Percentiles rank a stretch among this genome's conserved stretches.
Evolutionary conservation across 116 monocot genomes (phyloP).

Genomic region (Cymodocea nodosa): DNA sequence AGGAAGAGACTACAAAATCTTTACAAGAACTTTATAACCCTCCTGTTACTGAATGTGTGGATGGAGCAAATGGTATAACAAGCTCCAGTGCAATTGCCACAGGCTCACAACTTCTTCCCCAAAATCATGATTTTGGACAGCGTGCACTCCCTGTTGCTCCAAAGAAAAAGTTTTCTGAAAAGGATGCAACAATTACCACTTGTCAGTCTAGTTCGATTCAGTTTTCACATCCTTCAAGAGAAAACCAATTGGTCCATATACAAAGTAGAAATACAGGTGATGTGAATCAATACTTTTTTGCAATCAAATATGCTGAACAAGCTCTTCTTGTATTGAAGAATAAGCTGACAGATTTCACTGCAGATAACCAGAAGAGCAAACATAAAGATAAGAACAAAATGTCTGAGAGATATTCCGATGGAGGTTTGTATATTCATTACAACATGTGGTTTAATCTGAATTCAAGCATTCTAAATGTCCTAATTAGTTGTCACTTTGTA

Average conservation of each 20-base stretch:
- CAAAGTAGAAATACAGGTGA: slow-evolving; percentile 31
- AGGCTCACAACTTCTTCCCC: slow-evolving; percentile 6
- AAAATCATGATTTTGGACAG: slow-evolving; percentile 16
- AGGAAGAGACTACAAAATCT: slow-evolving; percentile 77
- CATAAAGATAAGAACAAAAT: slow-evolving; percentile 36
- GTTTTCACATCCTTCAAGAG: slow-evolving; percentile 19
- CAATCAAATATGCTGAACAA: slow-evolving; percentile 22
- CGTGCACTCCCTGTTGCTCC: slow-evolving; percentile 9
- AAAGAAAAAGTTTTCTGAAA: slow-evolving; percentile 45
- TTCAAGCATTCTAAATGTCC: no score
- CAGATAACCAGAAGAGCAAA: slow-evolving; percentile 28
- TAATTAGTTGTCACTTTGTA: no score
- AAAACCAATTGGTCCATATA: slow-evolving; percentile 19
- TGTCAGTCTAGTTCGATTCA: slow-evolving; percentile 11
- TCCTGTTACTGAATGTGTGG: slow-evolving; percentile 24
- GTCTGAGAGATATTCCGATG: slow-evolving; percentile 1
- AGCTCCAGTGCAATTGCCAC: slow-evolving; percentile 13
- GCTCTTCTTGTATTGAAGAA: slow-evolving; percentile 13
- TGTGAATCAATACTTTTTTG: slow-evolving; percentile 12
- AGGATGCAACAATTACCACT: slow-evolving; percentile 17
- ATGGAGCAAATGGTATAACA: slow-evolving; percentile 24
- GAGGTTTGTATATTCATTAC: slow-evolving; percentile 3
- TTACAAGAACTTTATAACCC: slow-evolving; percentile 43
- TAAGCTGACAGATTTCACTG: slow-evolving; percentile 18
- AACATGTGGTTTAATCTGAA: no score